Evolutionary conservation across 805 yeast genomes (phyloP), one percentile per base, ranked within the genome.

Genomic region (Suhomyces emberorum): DNA sequence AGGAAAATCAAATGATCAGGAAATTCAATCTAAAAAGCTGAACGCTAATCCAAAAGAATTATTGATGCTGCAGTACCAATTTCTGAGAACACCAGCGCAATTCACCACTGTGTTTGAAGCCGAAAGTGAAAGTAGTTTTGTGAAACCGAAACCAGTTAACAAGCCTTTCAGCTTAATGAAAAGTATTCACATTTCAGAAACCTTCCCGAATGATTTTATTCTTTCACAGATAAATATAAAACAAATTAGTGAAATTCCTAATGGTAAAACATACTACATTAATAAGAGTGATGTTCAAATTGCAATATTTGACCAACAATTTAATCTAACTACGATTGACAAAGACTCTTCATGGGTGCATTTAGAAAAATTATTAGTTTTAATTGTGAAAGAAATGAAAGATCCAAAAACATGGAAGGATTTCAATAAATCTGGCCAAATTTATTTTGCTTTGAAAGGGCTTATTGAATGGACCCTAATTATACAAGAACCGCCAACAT

Each of bases 31-130:
- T n/a, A n/a, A n/a, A n/a, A n/a, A n/a, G n/a, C n/a, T n/a, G n/a
- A n/a, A n/a, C n/a, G n/a, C n/a, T n/a, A n/a, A 34, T 12, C 28
- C 42, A 8, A 39, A 35, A n/a, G 35, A 34, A 6, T 10, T 39
- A 9, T 28, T 39, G 6, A 22, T 31, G 17, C 22, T 27, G 16
- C 31, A 35, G 3, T 39, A 34, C 23, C 12, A 27, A 6, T 39
- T 39, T 28, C 38, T 50, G 49, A 47, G 67, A 28, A 42, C 44
- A 16, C 69, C 71, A 1, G 30, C 42, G 12, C 38, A 44, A 22
- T 42, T 52, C 24, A 66, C 71, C 2, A 55, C 60, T 2, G 57
- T 43, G 0, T 46, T 59, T 32, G 73, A 67, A 41, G 65, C 57
- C 0, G 72, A 65, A 31, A 63, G 65, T 32, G 42, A 47, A 3